These are phyloP conservation scores for Scleromitrula shiraiana DNA, from an alignment of 2,329 filamentous ascomycete genomes.

Conservation along the genomic window DNA sequence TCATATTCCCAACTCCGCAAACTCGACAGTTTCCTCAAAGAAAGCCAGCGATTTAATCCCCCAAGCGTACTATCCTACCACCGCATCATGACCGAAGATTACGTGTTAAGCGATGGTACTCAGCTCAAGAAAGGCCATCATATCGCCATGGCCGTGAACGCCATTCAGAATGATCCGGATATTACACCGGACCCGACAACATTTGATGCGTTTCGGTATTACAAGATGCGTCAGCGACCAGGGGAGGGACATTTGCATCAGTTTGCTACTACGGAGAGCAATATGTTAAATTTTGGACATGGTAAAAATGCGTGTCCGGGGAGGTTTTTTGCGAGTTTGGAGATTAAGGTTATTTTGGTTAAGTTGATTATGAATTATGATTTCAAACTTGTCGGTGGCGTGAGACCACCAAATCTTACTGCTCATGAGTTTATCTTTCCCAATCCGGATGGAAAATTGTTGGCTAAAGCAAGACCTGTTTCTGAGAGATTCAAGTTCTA, in stretches of 20 bases:
- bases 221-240: background rate
- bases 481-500: background rate
- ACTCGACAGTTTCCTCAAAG: slow-evolving; percentile 33
- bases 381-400: slow-evolving; percentile 2
- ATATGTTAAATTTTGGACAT: slow-evolving; percentile 29
- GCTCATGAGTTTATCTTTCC: slow-evolving; percentile 9
- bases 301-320: slow-evolving; percentile 36
- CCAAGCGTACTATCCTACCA: background rate
- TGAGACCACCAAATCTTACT: background rate
- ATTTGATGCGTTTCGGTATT: slow-evolving; percentile 5
- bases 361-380: slow-evolving; percentile 29
- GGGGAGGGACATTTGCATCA: background rate
- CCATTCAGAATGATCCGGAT: background rate
- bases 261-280: background rate
- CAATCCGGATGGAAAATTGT: background rate
- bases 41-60: slow-evolving; percentile 30
- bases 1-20: slow-evolving; percentile 13
- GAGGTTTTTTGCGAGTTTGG: slow-evolving; percentile 29
- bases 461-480: background rate
- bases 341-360: slow-evolving; percentile 25
- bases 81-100: background rate
- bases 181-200: background rate
- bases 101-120: background rate
- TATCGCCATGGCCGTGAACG: background rate
- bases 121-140: background rate